A percentile compares a stretch with the other conserved stretches of the same genome.
Evolutionary conservation across 1,139 yeast species (phyloP).

Genomic region (Taiozyma sp.): DNA sequence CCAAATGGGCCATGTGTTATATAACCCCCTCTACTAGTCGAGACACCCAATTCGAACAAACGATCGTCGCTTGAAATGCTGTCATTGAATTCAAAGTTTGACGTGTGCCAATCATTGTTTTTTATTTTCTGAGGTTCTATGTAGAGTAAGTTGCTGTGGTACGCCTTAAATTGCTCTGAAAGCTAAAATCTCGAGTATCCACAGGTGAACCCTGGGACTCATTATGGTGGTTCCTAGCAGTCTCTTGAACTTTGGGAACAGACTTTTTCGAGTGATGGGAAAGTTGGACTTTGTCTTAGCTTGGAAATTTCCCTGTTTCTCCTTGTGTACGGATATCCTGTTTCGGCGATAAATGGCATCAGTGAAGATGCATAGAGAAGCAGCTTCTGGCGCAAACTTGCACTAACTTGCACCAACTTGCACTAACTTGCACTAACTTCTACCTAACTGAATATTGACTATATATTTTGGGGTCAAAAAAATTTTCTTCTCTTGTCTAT

Average conservation of each 20-base stretch:
- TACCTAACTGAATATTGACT: no score
- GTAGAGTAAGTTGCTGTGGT: neutral
- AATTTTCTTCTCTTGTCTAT: neutral
- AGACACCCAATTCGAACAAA: neutral
- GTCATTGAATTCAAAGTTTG: neutral
- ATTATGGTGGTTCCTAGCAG: no score
- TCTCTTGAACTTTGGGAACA: no score
- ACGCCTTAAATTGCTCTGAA: neutral
- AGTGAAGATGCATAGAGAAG: neutral
- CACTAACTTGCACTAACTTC: neutral
- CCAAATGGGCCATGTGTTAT: no score
- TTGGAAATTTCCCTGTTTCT: neutral
- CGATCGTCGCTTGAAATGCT: neutral
- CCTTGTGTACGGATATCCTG: neutral
- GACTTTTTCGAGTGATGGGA: no score
- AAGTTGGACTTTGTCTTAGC: no score
- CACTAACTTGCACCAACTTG: neutral
- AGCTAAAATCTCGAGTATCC: neutral
- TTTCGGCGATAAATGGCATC: neutral
- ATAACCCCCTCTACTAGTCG: neutral
- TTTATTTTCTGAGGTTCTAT: neutral
- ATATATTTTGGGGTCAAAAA: neutral
- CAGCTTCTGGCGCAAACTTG: neutral
- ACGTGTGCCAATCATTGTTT: neutral
- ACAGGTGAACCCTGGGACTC: neutral